Evolutionary conservation across 495 filamentous ascomycete species (phyloP).

Genomic region (Tuber indicum): DNA sequence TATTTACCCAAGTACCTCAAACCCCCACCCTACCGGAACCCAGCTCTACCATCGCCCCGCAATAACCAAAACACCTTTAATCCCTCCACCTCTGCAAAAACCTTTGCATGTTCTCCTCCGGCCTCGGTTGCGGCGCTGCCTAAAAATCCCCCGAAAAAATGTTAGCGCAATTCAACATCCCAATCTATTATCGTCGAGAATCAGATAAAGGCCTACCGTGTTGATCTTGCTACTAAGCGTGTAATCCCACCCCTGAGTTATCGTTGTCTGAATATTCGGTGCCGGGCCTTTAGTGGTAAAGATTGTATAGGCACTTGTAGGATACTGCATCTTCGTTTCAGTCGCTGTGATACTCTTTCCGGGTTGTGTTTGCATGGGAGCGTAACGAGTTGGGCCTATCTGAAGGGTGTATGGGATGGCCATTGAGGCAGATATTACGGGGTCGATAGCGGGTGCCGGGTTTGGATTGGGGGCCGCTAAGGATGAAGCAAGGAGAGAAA

Average conservation of each 20-base stretch:
- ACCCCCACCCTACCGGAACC: not conserved
- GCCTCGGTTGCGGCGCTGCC: slow-evolving; percentile 48
- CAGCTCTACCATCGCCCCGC: slow-evolving; percentile 3
- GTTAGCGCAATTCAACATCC: slow-evolving; percentile 20
- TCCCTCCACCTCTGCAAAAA: slow-evolving; percentile 58
- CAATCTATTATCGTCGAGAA: not conserved
- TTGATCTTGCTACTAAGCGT: slow-evolving; percentile 55
- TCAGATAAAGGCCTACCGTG: slow-evolving; percentile 51
- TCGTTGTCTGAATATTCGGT: slow-evolving; percentile 55
- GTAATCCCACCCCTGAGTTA: slow-evolving; percentile 56
- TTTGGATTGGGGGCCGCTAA: slow-evolving; percentile 25
- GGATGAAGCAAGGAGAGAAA: slow-evolving; percentile 19
- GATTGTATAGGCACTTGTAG: slow-evolving; percentile 56
- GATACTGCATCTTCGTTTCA: slow-evolving; percentile 52
- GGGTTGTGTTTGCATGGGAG: slow-evolving; percentile 65
- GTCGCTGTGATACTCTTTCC: slow-evolving; percentile 57
- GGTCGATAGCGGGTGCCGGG: slow-evolving; percentile 15
- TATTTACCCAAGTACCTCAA: not conserved
- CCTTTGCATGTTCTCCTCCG: slow-evolving; percentile 54
- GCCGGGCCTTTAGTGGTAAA: slow-evolving; percentile 54
- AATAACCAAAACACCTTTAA: slow-evolving; percentile 33
- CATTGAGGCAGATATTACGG: slow-evolving; percentile 42
- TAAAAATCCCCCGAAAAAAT: slow-evolving; percentile 22
- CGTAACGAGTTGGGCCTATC: slow-evolving; percentile 60
- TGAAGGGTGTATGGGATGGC: slow-evolving; percentile 58